A percentile compares a stretch with the other conserved stretches of the same genome.
Conservation (phyloP, 805 yeast species). For the Nakazawaea anatomiae region DNA sequence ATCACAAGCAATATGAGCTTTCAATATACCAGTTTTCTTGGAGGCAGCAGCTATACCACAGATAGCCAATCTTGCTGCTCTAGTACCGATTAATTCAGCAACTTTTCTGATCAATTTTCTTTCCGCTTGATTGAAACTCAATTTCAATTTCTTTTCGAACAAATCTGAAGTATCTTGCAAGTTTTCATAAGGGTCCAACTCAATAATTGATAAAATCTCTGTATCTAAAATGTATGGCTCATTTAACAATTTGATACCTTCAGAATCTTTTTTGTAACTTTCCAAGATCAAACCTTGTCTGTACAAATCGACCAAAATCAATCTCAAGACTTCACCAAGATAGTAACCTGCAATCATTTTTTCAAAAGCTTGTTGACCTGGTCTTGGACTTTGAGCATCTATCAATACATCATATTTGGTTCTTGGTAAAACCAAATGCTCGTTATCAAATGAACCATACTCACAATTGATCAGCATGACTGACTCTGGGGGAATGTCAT, state of each 20-base stretch:
- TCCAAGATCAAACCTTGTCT: slow-evolving; percentile 63
- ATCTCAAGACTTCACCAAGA: slow-evolving; percentile 87
- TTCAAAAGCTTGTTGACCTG: slow-evolving; percentile 95
- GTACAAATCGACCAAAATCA: slow-evolving; percentile 70
- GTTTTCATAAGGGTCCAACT: slow-evolving; percentile 86
- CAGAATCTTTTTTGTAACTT: slow-evolving; percentile 32
- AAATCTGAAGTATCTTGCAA: slow-evolving; percentile 68
- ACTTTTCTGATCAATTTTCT: slow-evolving; percentile 76
- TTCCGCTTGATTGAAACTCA: slow-evolving; percentile 73
- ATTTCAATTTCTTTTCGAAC: slow-evolving; percentile 52
- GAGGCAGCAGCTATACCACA: slow-evolving; percentile 97
- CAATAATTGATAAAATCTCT: slow-evolving; percentile 79
- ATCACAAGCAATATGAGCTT: slow-evolving; percentile 93
- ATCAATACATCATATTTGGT: slow-evolving; percentile 79
- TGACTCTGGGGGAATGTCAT: slow-evolving; percentile 60
- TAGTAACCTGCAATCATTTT: slow-evolving; percentile 98
- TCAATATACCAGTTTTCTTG: slow-evolving; percentile 73
- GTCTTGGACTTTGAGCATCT: slow-evolving; percentile 91
- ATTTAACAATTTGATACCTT: slow-evolving; percentile 60
- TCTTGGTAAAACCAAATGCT: slow-evolving; percentile 82
- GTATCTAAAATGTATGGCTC: slow-evolving; percentile 79
- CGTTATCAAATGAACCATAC: slow-evolving; percentile 97
- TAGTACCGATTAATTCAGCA: slow-evolving; percentile 85
- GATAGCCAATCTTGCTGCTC: slow-evolving; percentile 90
- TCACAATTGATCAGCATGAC: slow-evolving; percentile 98